phyloP scores from a whole-genome alignment of 768 basidiomycete genomes.

The Russula emetica region DNA sequence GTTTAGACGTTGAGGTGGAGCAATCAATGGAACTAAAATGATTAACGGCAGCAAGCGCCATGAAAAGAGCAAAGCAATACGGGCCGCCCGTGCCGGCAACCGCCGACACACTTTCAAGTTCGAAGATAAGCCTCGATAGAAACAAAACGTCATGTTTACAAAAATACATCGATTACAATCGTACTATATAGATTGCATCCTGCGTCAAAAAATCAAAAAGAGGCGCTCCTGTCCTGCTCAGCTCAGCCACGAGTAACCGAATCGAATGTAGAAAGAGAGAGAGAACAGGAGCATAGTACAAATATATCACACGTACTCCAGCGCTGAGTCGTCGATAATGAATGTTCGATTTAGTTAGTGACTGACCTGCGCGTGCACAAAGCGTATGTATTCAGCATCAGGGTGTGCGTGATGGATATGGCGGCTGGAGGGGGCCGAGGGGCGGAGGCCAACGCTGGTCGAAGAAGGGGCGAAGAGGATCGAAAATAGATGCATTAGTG shows the following conservation, averaged over 20 bases:
- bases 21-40: too few relatives aligned
- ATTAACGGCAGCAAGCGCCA: too few relatives aligned
- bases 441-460: conserved; percentile 10
- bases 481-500: conserved; percentile 3
- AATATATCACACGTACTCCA: conserved; percentile 14
- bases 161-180: conserved; percentile 18
- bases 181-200: conserved; percentile 19
- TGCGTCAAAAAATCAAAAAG: conserved; percentile 7
- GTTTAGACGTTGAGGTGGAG: too few relatives aligned
- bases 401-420: conserved; percentile 4
- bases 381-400: conserved; percentile 9
- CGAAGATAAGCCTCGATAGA: too few relatives aligned
- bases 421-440: not conserved
- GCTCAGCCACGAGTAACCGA: conserved; percentile 1
- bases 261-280: too few relatives aligned
- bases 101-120: too few relatives aligned
- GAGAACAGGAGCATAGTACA: conserved; percentile 6
- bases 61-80: too few relatives aligned
- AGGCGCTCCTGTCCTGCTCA: not conserved
- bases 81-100: too few relatives aligned
- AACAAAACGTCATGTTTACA: not conserved
- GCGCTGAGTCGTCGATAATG: conserved; percentile 11
- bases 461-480: conserved; percentile 4
- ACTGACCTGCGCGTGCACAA: conserved; percentile 6
- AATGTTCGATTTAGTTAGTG: conserved; percentile 17